Evolutionary conservation across 169 alveolate species (phyloP).

Genomic region (Neospora caninum): DNA sequence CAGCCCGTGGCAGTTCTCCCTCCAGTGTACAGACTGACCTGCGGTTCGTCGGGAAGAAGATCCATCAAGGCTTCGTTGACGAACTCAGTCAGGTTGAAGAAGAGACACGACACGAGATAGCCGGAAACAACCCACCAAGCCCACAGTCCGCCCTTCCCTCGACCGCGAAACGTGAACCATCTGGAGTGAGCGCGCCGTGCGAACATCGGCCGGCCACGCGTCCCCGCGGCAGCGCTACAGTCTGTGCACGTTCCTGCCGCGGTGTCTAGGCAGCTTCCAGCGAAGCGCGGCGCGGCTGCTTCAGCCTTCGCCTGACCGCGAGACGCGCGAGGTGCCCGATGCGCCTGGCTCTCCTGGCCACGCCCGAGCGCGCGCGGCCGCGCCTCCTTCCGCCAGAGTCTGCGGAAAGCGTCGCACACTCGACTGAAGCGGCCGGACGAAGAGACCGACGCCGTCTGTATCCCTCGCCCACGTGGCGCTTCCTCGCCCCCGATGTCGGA

Average conservation of each 20-base stretch:
- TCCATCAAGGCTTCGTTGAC: neutral
- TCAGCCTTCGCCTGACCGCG: neutral
- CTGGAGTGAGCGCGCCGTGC: neutral
- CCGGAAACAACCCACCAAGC: slow-evolving; percentile 56
- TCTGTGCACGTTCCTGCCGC: neutral
- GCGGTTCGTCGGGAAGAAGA: neutral
- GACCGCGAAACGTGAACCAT: slow-evolving; percentile 36
- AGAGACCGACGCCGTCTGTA: no score
- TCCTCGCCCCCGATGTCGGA: no score
- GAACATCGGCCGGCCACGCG: neutral
- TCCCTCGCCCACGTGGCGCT: no score
- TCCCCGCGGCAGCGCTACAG: neutral
- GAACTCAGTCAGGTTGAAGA: slow-evolving; percentile 16
- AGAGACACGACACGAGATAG: slow-evolving; percentile 29
- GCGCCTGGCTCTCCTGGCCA: no score
- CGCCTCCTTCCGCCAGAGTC: no score
- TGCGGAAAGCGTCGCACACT: no score
- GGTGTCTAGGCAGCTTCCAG: neutral
- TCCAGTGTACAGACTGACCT: neutral
- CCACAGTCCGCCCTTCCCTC: slow-evolving; percentile 54
- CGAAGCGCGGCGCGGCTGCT: neutral
- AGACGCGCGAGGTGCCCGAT: no score
- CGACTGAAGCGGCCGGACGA: no score
- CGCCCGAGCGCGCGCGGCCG: no score
- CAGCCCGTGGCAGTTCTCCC: no score